phyloP scores from a whole-genome alignment of 2,329 filamentous ascomycete species.

The Didymella pomorum region DNA sequence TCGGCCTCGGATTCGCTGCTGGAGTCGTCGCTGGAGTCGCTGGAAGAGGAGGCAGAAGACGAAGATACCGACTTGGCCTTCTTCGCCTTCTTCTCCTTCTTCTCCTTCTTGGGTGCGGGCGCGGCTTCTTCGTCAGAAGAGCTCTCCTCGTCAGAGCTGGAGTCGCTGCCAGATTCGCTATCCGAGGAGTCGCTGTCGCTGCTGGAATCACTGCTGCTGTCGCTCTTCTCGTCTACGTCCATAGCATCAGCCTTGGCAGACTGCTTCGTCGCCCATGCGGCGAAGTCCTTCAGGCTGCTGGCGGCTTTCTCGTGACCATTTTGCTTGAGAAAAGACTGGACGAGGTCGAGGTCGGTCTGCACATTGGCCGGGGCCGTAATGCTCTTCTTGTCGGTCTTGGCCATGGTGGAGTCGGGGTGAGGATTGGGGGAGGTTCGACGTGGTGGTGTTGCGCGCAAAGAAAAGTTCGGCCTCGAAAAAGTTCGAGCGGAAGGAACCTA shows the following conservation, averaged over 20 bases:
- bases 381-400: constrained; percentile 35
- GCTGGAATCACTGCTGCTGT: constrained; percentile 32
- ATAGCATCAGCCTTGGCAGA: constrained; percentile 33
- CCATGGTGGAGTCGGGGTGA: constrained; percentile 30
- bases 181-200: constrained; percentile 13
- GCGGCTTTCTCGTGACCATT: constrained; percentile 46
- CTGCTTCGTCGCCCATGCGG: constrained; percentile 41
- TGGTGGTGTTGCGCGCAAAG: constrained; percentile 14
- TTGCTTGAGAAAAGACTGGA: constrained; percentile 46
- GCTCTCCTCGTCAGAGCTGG: constrained; percentile 45
- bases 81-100: constrained; percentile 28
- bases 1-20: constrained; percentile 36
- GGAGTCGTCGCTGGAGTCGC: constrained; percentile 28
- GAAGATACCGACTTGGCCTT: constrained; percentile 32
- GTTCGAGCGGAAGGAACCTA: constrained; percentile 17
- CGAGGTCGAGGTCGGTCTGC: constrained; percentile 39
- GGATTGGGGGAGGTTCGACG: neutral
- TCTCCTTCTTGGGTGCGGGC: constrained; percentile 27
- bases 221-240: constrained; percentile 41
- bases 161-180: constrained; percentile 17
- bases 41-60: constrained; percentile 24
- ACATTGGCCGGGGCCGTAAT: constrained; percentile 18
- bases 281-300: constrained; percentile 35
- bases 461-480: constrained; percentile 35
- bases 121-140: constrained; percentile 34